Evolutionary conservation across 1,284 basidiomycete genomes (phyloP).

Genomic region (Pulveroboletus sp.): DNA sequence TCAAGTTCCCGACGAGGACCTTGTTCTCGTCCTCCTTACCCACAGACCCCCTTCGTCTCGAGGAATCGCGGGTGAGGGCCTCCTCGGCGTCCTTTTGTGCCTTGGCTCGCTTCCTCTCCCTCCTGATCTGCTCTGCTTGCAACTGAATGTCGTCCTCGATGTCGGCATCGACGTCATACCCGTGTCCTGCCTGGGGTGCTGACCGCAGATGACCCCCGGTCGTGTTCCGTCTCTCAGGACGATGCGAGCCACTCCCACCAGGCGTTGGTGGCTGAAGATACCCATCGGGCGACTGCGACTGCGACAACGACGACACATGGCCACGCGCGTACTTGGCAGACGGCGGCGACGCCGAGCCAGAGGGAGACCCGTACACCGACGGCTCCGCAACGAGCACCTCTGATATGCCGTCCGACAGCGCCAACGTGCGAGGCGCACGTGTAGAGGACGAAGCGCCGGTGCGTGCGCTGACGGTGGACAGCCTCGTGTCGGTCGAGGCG

Average conservation of each 20-base stretch:
- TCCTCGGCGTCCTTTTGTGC: slow-evolving; percentile 51
- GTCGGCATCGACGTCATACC: slow-evolving; percentile 38
- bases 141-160: slow-evolving; percentile 69
- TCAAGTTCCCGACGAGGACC: slow-evolving; percentile 90
- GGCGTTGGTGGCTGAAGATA: slow-evolving; percentile 54
- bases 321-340: slow-evolving; percentile 17
- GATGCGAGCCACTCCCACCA: slow-evolving; percentile 25
- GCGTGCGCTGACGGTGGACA: slow-evolving; percentile 36
- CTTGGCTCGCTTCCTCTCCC: slow-evolving; percentile 76
- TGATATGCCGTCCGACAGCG: slow-evolving; percentile 15
- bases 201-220: slow-evolving; percentile 42
- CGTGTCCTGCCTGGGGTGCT: slow-evolving; percentile 24
- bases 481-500: slow-evolving; percentile 51
- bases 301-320: slow-evolving; percentile 25
- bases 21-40: slow-evolving; percentile 46
- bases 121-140: slow-evolving; percentile 80
- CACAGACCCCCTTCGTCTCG: slow-evolving; percentile 20
- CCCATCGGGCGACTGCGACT: slow-evolving; percentile 45
- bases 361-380: slow-evolving; percentile 8
- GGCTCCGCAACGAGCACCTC: slow-evolving; percentile 16
- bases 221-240: slow-evolving; percentile 57
- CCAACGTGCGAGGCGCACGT: slow-evolving; percentile 23
- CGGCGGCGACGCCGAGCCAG: slow-evolving; percentile 17
- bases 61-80: slow-evolving; percentile 44
- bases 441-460: slow-evolving; percentile 27